Base-by-base conservation (phyloP, 129 eudicot species). In the Glebionis coronaria region DNA sequence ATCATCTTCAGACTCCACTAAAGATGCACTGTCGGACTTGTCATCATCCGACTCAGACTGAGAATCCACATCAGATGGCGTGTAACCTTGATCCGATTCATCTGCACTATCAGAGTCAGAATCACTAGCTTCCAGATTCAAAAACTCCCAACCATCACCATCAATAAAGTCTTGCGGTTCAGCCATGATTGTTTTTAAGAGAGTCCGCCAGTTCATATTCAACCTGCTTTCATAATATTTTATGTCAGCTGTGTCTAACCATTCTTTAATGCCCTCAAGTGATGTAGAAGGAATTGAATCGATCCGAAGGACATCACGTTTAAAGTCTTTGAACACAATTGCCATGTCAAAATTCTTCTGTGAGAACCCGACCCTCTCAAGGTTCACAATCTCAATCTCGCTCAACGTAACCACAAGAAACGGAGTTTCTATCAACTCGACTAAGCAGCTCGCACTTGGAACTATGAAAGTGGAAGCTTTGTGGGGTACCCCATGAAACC, bases 401-500 rank as follows among this genome's bases (percentile, higher is more conserved):
- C 52, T 47, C 52, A 47, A 47, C 3, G 52, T 47, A 13, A 47
- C 52, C 52, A 47, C 52, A 7, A 29, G 7, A 29, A 29, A 29
- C 0, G 38, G 38, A 29, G 6, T 29, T 29, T 29, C 38, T 29
- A 29, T 29, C 38, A 29, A 7, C 38, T 29, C 38, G 7, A 29
- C 38, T 4, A 29, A 29, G 38, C 38, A 29, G 38, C 38, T 29
- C 5, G 38, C 38, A 29, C 6, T 29, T 29, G 38, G 38, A 29
- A 29, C 38, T 29, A 29, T 29, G 1, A 29, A 29, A 29, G 38
- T 29, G 38, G 38, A 29, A 29, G 38, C 38, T 29, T 29, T 29
- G 38, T 29, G 38, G 38, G 38, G 38, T 29, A 47, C 52, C 16
- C 52, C 52, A 11, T 47, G 52, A 47, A 12, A 12, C 52, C 86